Conservation (phyloP, 768 basidiomycete genomes). For the Mycena albidolilacea region DNA sequence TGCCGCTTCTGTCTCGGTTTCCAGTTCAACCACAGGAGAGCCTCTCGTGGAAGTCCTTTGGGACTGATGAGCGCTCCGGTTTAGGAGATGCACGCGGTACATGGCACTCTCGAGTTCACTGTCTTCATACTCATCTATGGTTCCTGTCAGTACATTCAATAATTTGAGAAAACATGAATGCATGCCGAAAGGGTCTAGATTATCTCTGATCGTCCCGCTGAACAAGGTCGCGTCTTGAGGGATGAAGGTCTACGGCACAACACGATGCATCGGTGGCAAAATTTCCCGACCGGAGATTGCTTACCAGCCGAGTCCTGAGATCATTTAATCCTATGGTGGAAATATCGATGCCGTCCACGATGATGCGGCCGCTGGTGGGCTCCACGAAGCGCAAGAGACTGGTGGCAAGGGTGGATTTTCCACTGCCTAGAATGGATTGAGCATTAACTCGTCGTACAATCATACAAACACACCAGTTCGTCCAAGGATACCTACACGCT, state of each 20-base stretch:
- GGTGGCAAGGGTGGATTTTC: conserved; percentile 90
- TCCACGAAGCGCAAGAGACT: conserved; percentile 89
- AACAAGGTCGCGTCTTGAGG: conserved; percentile 84
- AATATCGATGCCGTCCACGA: conserved; percentile 92
- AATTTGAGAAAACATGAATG: conserved; percentile 28
- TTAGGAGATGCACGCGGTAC: conserved; percentile 83
- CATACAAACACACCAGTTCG: conserved; percentile 66
- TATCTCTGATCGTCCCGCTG: conserved; percentile 67
- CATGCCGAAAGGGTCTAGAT: conserved; percentile 80
- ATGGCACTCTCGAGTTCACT: conserved; percentile 65
- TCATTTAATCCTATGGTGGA: conserved; percentile 89
- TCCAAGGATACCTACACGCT: conserved; percentile 87
- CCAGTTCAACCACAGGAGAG: conserved; percentile 64
- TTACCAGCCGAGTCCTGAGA: conserved; percentile 79
- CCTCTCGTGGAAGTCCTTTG: conserved; percentile 61
- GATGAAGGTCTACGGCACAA: conserved; percentile 75
- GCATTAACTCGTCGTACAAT: conserved; percentile 34
- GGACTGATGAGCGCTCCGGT: conserved; percentile 62
- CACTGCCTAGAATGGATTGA: conserved; percentile 62
- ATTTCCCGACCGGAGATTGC: conserved; percentile 12
- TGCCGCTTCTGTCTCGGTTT: conserved; percentile 53
- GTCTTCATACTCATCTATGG: conserved; percentile 75
- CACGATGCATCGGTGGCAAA: conserved; percentile 20
- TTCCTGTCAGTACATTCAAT: conserved; percentile 48
- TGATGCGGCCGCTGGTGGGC: conserved; percentile 79